A percentile compares a stretch with the other conserved stretches of the same genome.
phyloP scores from a whole-genome alignment of 495 filamentous ascomycete genomes.

The Astrothelium subdiscretum region DNA sequence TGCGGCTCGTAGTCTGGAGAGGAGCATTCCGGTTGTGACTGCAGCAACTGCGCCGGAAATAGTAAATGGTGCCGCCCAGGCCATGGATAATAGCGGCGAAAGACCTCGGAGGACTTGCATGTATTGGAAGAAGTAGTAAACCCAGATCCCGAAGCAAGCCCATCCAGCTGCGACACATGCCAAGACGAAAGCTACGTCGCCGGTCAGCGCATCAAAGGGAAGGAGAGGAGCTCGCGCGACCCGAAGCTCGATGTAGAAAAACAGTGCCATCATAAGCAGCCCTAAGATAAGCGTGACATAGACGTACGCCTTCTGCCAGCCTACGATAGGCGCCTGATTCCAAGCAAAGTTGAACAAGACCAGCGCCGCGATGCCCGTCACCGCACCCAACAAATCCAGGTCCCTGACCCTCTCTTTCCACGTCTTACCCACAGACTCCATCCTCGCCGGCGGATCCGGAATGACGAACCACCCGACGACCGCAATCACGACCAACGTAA shows the following conservation, averaged over 20 bases:
- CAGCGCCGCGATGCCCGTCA: conserved; percentile 43
- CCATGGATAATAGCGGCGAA: conserved; percentile 30
- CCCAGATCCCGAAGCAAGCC: conserved; percentile 47
- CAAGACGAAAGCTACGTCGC: conserved; percentile 42
- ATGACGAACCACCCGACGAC: conserved; percentile 35
- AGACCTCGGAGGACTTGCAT: conserved; percentile 25
- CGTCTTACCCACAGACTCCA: conserved; percentile 15
- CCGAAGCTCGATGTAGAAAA: conserved; percentile 39
- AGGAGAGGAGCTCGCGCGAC: conserved; percentile 40
- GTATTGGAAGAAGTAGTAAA: conserved; percentile 38
- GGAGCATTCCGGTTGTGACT: conserved; percentile 33
- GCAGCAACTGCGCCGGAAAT: conserved; percentile 32
- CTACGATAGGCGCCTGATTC: conserved; percentile 48
- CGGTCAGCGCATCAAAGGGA: conserved; percentile 38
- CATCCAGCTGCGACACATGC: conserved; percentile 45
- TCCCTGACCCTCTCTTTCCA: conserved; percentile 17
- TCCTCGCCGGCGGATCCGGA: conserved; percentile 27
- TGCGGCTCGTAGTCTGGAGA: conserved; percentile 27
- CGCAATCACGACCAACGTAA: conserved; percentile 33
- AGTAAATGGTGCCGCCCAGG: conserved; percentile 29
- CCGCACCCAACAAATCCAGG: conserved; percentile 40
- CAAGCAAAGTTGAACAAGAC: conserved; percentile 39
- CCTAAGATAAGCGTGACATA: conserved; percentile 47
- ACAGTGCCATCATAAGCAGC: conserved; percentile 36
- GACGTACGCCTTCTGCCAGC: conserved; percentile 44